A percentile compares a stretch with the other conserved stretches of the same genome.
Conservation (phyloP, 805 yeast species). For the Yamadazyma akitaensis region DNA sequence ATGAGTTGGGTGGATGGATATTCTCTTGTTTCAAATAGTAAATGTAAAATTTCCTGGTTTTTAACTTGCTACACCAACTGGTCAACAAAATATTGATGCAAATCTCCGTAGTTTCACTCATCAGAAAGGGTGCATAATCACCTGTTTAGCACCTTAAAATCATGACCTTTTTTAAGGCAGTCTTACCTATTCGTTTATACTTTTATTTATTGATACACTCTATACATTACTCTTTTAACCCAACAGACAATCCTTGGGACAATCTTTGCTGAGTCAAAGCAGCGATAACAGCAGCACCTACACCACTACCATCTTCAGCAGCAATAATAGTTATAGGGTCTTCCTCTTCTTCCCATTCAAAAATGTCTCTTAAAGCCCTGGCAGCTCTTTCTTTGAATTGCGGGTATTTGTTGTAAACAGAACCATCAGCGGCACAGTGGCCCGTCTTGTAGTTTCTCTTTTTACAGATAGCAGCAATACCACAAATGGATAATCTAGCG, state of each 20-base stretch:
- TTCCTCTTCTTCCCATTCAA: slow-evolving; percentile 63
- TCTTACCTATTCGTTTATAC: background rate
- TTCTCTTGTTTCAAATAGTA: no score
- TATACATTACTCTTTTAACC: slow-evolving; percentile 22
- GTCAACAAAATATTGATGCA: no score
- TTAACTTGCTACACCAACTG: no score
- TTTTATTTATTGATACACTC: background rate
- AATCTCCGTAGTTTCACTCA: no score
- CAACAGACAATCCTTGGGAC: slow-evolving; percentile 66
- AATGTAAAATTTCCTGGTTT: no score
- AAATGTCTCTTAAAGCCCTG: slow-evolving; percentile 80
- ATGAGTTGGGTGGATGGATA: no score
- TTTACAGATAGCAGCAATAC: slow-evolving; percentile 89
- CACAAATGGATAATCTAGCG: slow-evolving; percentile 89
- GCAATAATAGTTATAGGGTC: slow-evolving; percentile 85
- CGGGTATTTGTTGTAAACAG: slow-evolving; percentile 92
- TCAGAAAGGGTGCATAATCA: background rate
- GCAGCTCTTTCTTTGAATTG: slow-evolving; percentile 88
- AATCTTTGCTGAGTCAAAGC: slow-evolving; percentile 86
- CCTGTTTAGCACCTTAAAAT: background rate
- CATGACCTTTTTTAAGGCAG: background rate
- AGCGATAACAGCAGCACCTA: slow-evolving; percentile 97
- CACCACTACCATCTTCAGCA: slow-evolving; percentile 98
- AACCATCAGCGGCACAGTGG: slow-evolving; percentile 96
- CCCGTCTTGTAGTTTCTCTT: slow-evolving; percentile 76